Conservation (phyloP, 352 stramenopile species). For the Hyaloperonospora brassicae region DNA sequence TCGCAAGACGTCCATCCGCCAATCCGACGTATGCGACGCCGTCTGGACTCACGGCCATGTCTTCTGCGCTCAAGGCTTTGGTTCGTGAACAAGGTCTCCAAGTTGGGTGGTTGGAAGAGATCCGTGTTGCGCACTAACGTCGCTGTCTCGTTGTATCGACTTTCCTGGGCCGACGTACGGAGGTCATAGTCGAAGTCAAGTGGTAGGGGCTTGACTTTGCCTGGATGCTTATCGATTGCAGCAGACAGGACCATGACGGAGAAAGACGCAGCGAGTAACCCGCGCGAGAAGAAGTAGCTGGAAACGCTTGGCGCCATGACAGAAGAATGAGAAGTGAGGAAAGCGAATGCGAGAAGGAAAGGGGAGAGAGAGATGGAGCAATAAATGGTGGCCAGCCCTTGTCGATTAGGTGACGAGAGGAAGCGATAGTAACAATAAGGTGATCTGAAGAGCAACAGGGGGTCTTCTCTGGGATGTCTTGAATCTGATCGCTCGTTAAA, state of each 20-base stretch:
- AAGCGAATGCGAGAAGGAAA: no score
- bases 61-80: slow-evolving; percentile 36
- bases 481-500: no score
- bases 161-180: slow-evolving; percentile 35
- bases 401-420: no score
- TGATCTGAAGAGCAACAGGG: no score
- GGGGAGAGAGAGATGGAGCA: no score
- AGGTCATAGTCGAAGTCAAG: slow-evolving; percentile 30
- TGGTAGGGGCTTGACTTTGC: slow-evolving; percentile 29
- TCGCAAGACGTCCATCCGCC: slow-evolving; percentile 45
- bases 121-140: slow-evolving; percentile 15
- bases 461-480: no score
- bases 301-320: no score
- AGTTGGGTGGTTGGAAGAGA: slow-evolving; percentile 18
- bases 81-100: slow-evolving; percentile 32
- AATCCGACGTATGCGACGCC: slow-evolving; percentile 41
- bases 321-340: no score
- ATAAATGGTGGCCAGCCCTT: no score
- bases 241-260: slow-evolving; percentile 48
- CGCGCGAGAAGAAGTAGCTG: slow-evolving; percentile 38
- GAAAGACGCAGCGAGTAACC: slow-evolving; percentile 39
- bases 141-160: slow-evolving; percentile 23
- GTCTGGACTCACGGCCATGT: slow-evolving; percentile 40
- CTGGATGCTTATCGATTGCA: slow-evolving; percentile 38
- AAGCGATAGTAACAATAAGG: no score